Evolutionary conservation across 2,329 filamentous ascomycete species (phyloP).

Genomic region (Diaporthe citrichinensis): DNA sequence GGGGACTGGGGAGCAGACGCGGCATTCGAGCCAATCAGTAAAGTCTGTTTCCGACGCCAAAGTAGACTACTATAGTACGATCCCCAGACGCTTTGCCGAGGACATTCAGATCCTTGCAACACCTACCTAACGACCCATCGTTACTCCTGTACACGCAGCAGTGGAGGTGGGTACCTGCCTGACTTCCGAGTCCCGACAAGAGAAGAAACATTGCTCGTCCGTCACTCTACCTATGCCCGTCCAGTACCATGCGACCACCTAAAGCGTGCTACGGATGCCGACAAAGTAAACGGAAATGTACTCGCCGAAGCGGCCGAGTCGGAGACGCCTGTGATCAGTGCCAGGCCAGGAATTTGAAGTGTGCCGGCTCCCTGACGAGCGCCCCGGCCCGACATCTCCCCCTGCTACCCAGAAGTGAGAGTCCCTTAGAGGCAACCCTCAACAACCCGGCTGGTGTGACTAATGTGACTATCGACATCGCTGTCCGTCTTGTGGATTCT

Average conservation of each 20-base stretch:
- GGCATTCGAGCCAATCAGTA: not conserved
- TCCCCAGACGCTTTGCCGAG: not conserved
- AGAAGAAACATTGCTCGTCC: not conserved
- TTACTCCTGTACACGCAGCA: not conserved
- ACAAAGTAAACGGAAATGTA: constrained; percentile 20
- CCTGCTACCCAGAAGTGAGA: not conserved
- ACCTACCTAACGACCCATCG: not conserved
- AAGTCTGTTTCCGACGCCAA: not conserved
- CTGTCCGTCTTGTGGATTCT: not conserved
- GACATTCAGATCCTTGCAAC: too few species aligned
- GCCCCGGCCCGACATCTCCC: not conserved
- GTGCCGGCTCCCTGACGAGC: not conserved
- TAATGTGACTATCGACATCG: not conserved
- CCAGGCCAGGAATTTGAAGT: constrained; percentile 10
- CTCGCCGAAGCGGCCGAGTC: not conserved
- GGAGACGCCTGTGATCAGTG: constrained; percentile 6
- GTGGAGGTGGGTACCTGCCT: not conserved
- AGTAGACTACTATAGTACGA: not conserved
- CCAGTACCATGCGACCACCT: not conserved
- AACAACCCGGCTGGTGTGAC: not conserved
- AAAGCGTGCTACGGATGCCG: not conserved
- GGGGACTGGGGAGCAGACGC: not conserved
- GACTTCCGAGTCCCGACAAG: not conserved
- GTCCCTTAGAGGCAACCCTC: not conserved
- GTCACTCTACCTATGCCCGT: not conserved